phyloP scores from a whole-genome alignment of 495 filamentous ascomycete genomes.

The Penicillium lividum region DNA sequence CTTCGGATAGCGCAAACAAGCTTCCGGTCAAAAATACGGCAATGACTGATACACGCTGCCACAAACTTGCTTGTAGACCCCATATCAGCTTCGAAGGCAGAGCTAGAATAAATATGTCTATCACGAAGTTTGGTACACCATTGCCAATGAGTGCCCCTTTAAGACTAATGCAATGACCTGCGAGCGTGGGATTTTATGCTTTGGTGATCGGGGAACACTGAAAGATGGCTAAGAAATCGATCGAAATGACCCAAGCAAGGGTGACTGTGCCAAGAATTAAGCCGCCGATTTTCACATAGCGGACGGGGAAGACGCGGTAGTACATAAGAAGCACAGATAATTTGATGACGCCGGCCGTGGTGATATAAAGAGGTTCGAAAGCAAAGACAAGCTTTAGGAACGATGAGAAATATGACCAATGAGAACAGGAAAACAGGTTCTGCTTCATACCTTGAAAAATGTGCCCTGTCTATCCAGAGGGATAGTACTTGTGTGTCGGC shows the following conservation, averaged over 20 bases:
- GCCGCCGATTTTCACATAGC: conserved; percentile 36
- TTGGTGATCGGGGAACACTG: conserved; percentile 46
- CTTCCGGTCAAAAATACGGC: conserved; percentile 3
- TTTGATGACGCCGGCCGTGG: conserved; percentile 18
- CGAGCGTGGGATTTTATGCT: conserved; percentile 37
- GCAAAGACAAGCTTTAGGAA: background rate
- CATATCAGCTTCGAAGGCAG: conserved; percentile 47
- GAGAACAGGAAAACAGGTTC: background rate
- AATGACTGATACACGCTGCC: conserved; percentile 5
- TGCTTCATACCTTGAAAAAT: conserved; percentile 1
- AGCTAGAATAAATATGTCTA: conserved; percentile 45
- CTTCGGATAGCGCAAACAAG: background rate
- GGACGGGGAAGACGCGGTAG: conserved; percentile 43
- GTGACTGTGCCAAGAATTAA: conserved; percentile 41
- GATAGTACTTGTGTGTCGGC: background rate
- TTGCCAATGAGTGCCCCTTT: conserved; percentile 44
- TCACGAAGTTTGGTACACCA: conserved; percentile 48
- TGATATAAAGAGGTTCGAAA: conserved; percentile 4
- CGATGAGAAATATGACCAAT: background rate
- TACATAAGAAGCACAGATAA: conserved; percentile 45
- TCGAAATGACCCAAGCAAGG: conserved; percentile 41
- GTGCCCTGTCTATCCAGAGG: background rate
- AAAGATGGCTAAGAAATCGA: conserved; percentile 45
- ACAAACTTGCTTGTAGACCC: conserved; percentile 30
- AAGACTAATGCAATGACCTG: conserved; percentile 44